Evolutionary conservation across 495 filamentous ascomycete genomes (phyloP), one percentile per base, ranked within the genome.

Genomic region (Astrothelium subdiscretum): DNA sequence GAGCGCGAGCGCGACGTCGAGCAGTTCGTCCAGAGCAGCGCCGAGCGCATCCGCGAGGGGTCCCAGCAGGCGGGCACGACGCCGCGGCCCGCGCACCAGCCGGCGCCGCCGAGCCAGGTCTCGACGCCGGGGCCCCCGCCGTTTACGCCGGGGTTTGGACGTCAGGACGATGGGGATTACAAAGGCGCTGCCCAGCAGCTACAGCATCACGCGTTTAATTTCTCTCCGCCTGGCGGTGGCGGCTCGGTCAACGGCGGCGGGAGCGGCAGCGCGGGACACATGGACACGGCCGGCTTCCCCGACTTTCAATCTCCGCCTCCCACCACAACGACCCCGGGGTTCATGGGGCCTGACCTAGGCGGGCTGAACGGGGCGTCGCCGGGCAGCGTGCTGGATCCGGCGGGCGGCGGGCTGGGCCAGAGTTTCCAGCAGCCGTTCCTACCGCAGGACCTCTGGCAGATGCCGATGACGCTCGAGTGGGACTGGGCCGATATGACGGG

Each of bases 381-480:
- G 20, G 8, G 22, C 26, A 31, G n/a, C n/a, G n/a, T 38, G 42
- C 29, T 48, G 22, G 73, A 79, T 63, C n/a, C n/a, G n/a, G n/a
- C n/a, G n/a, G 72, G 70, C 44, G 22, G 26, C 11, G 48, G 48
- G 6, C 48, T 54, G 3, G 48, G 48, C 6, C 62, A 60, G 6
- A 75, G 77, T 26, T 91, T 91, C 70, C 90, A 96, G 70, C 91
- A 96, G 65, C 91, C 92, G 1, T 90, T 96, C 68, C 87, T 97
- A 51, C 94, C 94, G n/a, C 91, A 92, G 68, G 95, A 97, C 78
- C 75, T 98, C 59, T 98, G 92, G 88, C 87, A 91, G 72, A 87
- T 96, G 84, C 88, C 91, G 11, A 95, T 96, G 86, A 94, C 89
- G 15, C 81, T 97, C 24, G 95, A 97, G 70, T 98, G 95, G 95